Percentiles rank a stretch among this genome's conserved stretches.
Evolutionary conservation across 306 rosid genomes (phyloP).

Genomic region (Acmispon strigosus): DNA sequence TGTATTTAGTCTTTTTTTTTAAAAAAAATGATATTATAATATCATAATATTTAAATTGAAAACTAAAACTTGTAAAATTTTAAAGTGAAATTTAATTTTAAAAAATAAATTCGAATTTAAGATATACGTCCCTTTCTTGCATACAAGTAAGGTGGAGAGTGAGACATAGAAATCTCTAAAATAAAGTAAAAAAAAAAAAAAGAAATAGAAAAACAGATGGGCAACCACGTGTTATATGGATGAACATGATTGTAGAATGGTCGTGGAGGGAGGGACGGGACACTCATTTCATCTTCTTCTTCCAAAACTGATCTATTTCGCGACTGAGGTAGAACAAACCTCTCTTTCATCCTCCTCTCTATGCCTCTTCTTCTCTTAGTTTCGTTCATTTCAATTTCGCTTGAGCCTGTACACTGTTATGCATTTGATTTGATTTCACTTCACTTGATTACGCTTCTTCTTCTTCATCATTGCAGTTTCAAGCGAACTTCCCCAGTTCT

Average conservation of each 20-base stretch:
- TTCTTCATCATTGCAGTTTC: neutral
- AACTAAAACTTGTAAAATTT: too few species aligned
- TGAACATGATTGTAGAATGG: conserved; percentile 1
- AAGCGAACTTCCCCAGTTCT: conserved; percentile 1
- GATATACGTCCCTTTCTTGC: too few species aligned
- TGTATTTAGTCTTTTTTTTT: too few species aligned
- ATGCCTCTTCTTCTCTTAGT: neutral
- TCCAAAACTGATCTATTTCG: conserved; percentile 22
- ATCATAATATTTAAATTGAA: too few species aligned
- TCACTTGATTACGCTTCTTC: neutral
- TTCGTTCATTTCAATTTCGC: neutral
- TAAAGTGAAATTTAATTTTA: too few species aligned
- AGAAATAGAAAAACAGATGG: neutral
- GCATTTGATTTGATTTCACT: conserved; percentile 1
- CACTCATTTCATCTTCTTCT: neutral
- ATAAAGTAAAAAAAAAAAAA: neutral
- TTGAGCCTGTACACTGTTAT: neutral
- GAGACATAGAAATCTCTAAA: neutral
- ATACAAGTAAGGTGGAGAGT: too few species aligned
- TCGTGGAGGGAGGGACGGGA: neutral
- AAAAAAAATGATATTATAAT: too few species aligned
- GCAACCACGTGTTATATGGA: conserved; percentile 12
- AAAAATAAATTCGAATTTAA: too few species aligned
- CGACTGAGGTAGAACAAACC: neutral
- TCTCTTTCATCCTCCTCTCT: neutral